Evolutionary conservation across 495 filamentous ascomycete species (phyloP), one percentile per base, ranked within the genome.

Genomic region (Pseudoneurospora amorphoporcata): DNA sequence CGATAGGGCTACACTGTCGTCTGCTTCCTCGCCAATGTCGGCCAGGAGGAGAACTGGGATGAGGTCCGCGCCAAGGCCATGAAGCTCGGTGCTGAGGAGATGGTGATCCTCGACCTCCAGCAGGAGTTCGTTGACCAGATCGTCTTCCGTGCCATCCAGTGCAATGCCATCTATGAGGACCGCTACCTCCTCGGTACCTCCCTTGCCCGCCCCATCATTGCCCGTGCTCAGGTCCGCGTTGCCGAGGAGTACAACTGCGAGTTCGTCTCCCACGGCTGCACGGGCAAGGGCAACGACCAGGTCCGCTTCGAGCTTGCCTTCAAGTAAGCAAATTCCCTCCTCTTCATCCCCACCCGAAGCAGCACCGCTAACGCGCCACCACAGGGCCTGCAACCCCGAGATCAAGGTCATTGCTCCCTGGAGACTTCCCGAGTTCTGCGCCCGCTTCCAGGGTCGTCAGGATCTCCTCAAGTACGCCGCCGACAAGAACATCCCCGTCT

Each of bases 371-470:
- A 58, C 47, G 9, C 23, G 47, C 14, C 47, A 58, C 47, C 10
- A 23, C 45, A 58, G 47, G 78, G 91, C 92, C 72, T 83, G 90
- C 74, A 86, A 94, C 81, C 92, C 92, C 71, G 82, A 83, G 65
- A 92, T 94, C 83, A 92, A 94, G 83, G 87, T 96, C 82, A 92
- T 97, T 79, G 93, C 93, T 68, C 95, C 94, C 39, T 97, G 95
- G 94, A 85, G 95, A 74, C 84, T 92, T 68, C 90, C 92, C 68
- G 87, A 90, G 77, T 97, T 98, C 87, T 93, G 89, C 86, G 83
- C 92, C 77, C 86, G 88, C 68, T 96, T 94, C 85, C 86, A 87
- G 76, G 94, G 95, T 77, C 91, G 95, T 73, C 89, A 93, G 76
- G 93, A 94, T 79, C 89, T 98, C 43, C 92, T 98, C 75, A 90